Conservation (phyloP, 1,284 basidiomycete genomes). For the Rhodotorula sp. region DNA sequence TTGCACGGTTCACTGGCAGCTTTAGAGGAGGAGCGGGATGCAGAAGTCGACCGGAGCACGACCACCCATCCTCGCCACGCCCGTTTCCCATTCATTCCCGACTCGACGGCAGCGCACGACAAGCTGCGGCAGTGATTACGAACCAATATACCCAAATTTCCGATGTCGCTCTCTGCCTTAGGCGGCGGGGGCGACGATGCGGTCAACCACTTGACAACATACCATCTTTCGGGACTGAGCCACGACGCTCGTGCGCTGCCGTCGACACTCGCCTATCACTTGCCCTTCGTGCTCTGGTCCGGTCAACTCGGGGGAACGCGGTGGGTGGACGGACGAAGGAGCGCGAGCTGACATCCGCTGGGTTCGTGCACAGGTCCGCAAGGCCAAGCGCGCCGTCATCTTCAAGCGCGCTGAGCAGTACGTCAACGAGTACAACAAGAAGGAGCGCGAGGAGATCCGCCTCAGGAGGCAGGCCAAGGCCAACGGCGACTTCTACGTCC, state of each 20-base stretch:
- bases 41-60: background rate
- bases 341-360: conserved; percentile 11
- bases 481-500: conserved; percentile 95
- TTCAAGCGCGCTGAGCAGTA: conserved; percentile 99
- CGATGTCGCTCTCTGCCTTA: conserved; percentile 44
- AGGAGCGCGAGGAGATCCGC: conserved; percentile 96
- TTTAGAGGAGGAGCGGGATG: background rate
- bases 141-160: conserved; percentile 55
- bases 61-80: background rate
- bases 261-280: conserved; percentile 1
- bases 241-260: conserved; percentile 10
- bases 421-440: conserved; percentile 90
- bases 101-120: conserved; percentile 4
- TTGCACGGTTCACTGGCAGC: background rate
- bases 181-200: conserved; percentile 52
- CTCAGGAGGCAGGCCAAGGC: conserved; percentile 89
- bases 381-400: conserved; percentile 92
- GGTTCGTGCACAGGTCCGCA: conserved; percentile 63
- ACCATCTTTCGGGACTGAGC: conserved; percentile 92
- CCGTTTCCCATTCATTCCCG: background rate
- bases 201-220: conserved; percentile 63
- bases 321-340: conserved; percentile 4
- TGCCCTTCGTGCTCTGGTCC: conserved; percentile 1
- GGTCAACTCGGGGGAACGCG: background rate
- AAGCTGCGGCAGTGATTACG: conserved; percentile 64